phyloP scores from a whole-genome alignment of 495 filamentous ascomycete species.

The Xylaria nigripes region DNA sequence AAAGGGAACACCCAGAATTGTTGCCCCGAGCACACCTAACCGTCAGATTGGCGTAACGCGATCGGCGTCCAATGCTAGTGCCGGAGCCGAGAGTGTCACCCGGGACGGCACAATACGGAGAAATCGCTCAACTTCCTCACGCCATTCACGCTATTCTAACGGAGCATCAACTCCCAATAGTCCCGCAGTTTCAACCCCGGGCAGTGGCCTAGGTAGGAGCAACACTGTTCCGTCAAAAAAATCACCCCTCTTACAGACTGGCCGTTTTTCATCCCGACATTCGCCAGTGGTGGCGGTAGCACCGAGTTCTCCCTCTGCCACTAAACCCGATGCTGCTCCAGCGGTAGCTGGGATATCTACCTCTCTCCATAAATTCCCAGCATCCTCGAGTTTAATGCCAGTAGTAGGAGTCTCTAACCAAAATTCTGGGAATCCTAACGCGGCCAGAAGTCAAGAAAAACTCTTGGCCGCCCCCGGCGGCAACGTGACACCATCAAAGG shows the following conservation, averaged over 20 bases:
- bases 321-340: conserved; percentile 26
- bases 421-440: conserved; percentile 6
- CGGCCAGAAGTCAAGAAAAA: conserved; percentile 43
- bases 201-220: conserved; percentile 71
- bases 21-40: conserved; percentile 47
- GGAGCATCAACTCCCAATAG: conserved; percentile 63
- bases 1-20: conserved; percentile 50
- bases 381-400: conserved; percentile 16
- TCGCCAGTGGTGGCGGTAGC: conserved; percentile 19
- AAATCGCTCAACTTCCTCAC: conserved; percentile 65
- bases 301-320: conserved; percentile 19
- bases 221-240: conserved; percentile 94
- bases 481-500: conserved; percentile 56
- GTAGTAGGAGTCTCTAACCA: conserved; percentile 10
- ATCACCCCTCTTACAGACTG: conserved; percentile 59
- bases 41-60: conserved; percentile 51
- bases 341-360: conserved; percentile 17
- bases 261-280: conserved; percentile 43
- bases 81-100: conserved; percentile 73
- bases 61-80: conserved; percentile 80
- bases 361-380: conserved; percentile 16
- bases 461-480: conserved; percentile 32
- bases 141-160: conserved; percentile 64
- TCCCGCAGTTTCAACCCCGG: conserved; percentile 45
- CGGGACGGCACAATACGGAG: conserved; percentile 70